phyloP scores from a whole-genome alignment of 371 early-diverging fungal species.

The Apophysomyces sp. region DNA sequence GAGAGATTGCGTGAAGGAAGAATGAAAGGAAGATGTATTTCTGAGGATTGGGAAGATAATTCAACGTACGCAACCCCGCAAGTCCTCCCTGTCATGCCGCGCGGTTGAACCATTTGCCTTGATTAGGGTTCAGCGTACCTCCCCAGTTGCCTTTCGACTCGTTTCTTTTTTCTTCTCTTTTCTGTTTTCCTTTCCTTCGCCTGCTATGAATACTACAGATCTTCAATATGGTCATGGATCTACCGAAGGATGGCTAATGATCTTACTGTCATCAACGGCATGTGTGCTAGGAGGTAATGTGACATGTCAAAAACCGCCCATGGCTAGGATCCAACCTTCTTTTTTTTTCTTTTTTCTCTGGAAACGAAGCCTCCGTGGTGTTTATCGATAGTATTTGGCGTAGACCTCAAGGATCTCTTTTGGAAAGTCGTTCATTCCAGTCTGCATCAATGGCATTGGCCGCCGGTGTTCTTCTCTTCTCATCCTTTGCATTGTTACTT shows the following conservation, averaged over 20 bases:
- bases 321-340: too few relatives aligned
- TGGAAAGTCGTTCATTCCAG: conserved; percentile 31
- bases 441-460: conserved; percentile 37
- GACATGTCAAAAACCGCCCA: too few relatives aligned
- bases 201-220: neutral
- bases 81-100: neutral
- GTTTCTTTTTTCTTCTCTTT: neutral
- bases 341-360: neutral
- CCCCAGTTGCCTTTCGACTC: neutral
- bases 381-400: conserved; percentile 12
- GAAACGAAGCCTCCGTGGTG: conserved; percentile 20
- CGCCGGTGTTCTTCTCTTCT: conserved; percentile 42
- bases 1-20: too few relatives aligned
- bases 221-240: neutral
- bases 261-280: conserved; percentile 34
- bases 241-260: conserved; percentile 29
- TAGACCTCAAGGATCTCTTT: conserved; percentile 7
- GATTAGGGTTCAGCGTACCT: neutral
- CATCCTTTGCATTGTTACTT: conserved; percentile 31
- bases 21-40: too few relatives aligned
- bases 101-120: neutral
- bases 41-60: too few relatives aligned
- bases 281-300: conserved; percentile 35
- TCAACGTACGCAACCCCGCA: neutral
- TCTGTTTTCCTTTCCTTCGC: neutral